Percentiles rank a stretch among this genome's conserved stretches.
phyloP scores from a whole-genome alignment of 208 protist species.

The Wallacemonas collosoma region DNA sequence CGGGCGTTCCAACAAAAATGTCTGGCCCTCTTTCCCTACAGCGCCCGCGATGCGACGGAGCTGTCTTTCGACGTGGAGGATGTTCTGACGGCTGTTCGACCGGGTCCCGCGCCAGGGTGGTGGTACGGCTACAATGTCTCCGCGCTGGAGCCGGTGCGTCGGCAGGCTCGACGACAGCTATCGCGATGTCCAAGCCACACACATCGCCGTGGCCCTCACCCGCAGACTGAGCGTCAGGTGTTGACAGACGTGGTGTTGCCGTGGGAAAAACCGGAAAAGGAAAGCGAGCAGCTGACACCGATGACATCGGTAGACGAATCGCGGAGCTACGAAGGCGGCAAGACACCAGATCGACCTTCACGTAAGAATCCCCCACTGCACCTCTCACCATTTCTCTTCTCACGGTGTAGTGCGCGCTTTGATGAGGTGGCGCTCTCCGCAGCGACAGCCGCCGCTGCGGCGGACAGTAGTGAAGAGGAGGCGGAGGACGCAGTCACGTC shows the following conservation, averaged over 20 bases:
- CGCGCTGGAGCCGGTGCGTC: constrained; percentile 17
- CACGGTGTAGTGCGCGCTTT: constrained; percentile 6
- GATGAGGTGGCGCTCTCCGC: constrained; percentile 3
- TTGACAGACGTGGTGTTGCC: not conserved
- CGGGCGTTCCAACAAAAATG: constrained; percentile 45
- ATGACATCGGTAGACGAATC: too few relatives aligned
- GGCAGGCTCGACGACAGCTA: not conserved
- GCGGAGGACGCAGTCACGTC: not conserved
- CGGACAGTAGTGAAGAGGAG: not conserved
- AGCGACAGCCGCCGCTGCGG: not conserved
- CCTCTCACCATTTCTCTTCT: constrained; percentile 11
- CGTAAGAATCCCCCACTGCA: constrained; percentile 5
- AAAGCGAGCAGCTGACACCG: not conserved
- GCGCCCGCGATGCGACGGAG: constrained; percentile 33
- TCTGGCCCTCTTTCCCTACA: constrained; percentile 65
- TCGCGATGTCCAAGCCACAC: constrained; percentile 14
- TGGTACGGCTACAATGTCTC: constrained; percentile 68
- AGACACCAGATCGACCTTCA: constrained; percentile 1
- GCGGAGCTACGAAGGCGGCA: not conserved
- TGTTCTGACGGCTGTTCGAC: constrained; percentile 53
- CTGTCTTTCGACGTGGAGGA: constrained; percentile 58
- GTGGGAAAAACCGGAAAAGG: not conserved
- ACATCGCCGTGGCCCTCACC: not conserved
- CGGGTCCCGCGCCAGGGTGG: constrained; percentile 59
- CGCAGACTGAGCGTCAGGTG: not conserved